Base-by-base conservation (phyloP, 148 eudicot species). In the Silene latifolia region DNA sequence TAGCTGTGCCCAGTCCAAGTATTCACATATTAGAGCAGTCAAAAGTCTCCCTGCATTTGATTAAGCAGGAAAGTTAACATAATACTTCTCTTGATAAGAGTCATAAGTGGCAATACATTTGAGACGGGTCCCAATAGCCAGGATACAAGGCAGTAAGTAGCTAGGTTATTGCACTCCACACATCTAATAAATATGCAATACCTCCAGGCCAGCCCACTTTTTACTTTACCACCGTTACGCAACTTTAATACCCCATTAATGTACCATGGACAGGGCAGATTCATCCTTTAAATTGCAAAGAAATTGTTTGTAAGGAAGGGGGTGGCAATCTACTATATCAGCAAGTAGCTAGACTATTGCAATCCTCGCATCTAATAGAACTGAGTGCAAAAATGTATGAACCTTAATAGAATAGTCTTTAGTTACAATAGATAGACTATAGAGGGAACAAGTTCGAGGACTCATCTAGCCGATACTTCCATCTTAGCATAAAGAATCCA, bases 1-100 rank as follows among this genome's bases (percentile, higher is more conserved):
- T 42, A 92, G 88, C 69, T 92, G 89, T 35, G 97, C 97, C 99
- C 99, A 92, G 74, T 95, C 97, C 87, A 95, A 72, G 86, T 92
- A 95, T 84, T 95, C 99, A 85, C 97, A 95, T 73, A 95, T 80
- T 71, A 94, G 80, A 19, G 97, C 97, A 73, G 92, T 95, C 75
- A 95, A 79, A 68, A 95, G 89, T 83, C 91, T 87, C 78, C 99
- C 97, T 95, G 93, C 77, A 86, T 62, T 81, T 60, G 62, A 63
- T 66, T 76, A 11, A 73, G 59, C 71, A 72, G 20, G 65, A 21
- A 63, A 54, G 13, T 53, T 20, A 62, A 23, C 14, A 35, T 63
- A 71, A 23, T 23, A 25, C 57, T 15, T 60, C 1, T 5, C 3
- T 3, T 21, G 59, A 47, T 15, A 12, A 9, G 12, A 42, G 24